phyloP scores from a whole-genome alignment of 495 filamentous ascomycete genomes.

The Cetradonia linearis region DNA sequence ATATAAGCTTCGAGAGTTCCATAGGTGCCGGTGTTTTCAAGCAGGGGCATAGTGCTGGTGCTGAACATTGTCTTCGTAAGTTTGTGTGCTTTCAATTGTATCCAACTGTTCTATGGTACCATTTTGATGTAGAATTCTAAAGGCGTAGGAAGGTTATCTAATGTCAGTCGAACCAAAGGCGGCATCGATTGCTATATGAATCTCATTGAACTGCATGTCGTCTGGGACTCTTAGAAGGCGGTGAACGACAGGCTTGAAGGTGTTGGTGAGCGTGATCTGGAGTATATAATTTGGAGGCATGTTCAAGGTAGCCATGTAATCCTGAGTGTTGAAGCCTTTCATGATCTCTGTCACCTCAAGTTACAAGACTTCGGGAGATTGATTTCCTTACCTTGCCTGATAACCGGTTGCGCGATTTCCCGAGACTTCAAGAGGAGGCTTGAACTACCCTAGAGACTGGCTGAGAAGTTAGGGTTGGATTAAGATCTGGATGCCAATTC shows the following conservation, averaged over 20 bases:
- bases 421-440: background rate
- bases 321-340: no score
- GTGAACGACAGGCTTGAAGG: background rate
- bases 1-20: no score
- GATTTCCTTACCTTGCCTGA: no score
- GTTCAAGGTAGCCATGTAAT: no score
- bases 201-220: background rate
- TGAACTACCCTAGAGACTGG: background rate
- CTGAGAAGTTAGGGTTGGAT: background rate
- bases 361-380: no score
- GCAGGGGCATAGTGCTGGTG: no score
- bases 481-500: background rate
- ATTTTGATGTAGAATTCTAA: background rate
- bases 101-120: no score
- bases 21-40: no score
- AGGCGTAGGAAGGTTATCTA: background rate
- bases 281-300: background rate
- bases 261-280: background rate
- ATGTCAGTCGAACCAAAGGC: background rate
- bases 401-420: no score
- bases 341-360: no score
- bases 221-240: background rate
- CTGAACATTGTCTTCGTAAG: no score
- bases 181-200: background rate
- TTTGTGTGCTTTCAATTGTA: no score